Conservation (phyloP, 2,329 filamentous ascomycete species). For the Nannizziopsis arthrosporioides region DNA sequence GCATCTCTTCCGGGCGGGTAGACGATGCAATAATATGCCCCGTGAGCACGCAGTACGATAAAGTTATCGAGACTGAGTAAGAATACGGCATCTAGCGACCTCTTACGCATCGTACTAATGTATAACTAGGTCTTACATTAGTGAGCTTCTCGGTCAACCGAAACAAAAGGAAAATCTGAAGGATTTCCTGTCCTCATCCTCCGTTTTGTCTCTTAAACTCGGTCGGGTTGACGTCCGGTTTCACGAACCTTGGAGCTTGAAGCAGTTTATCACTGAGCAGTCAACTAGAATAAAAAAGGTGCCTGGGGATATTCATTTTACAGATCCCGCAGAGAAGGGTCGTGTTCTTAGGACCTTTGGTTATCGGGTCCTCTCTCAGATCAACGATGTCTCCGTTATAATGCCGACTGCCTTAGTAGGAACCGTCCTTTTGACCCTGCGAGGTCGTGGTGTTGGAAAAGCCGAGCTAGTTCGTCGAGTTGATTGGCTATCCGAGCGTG, state of each 20-base stretch:
- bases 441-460: conserved; percentile 83
- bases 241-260: conserved; percentile 87
- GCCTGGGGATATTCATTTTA: conserved; percentile 26
- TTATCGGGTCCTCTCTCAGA: conserved; percentile 84
- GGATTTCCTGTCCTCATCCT: conserved; percentile 80
- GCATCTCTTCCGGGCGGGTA: conserved; percentile 73
- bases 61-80: conserved; percentile 86
- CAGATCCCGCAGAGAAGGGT: conserved; percentile 46
- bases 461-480: conserved; percentile 74
- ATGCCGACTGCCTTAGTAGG: conserved; percentile 97
- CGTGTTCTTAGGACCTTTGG: conserved; percentile 75
- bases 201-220: conserved; percentile 74
- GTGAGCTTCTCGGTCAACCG: conserved; percentile 80
- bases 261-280: conserved; percentile 69
- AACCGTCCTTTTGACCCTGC: conserved; percentile 78
- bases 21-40: conserved; percentile 88
- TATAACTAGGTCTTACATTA: conserved; percentile 64
- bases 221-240: conserved; percentile 92
- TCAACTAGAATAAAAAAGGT: conserved; percentile 44
- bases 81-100: conserved; percentile 10
- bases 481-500: conserved; percentile 75
- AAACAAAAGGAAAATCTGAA: conserved; percentile 91
- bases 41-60: conserved; percentile 96
- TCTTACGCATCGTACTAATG: conserved; percentile 12
- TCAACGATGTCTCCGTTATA: conserved; percentile 90